These are phyloP conservation scores for Leishmania major DNA, from an alignment of 208 protist species.

Conservation along the genomic window DNA sequence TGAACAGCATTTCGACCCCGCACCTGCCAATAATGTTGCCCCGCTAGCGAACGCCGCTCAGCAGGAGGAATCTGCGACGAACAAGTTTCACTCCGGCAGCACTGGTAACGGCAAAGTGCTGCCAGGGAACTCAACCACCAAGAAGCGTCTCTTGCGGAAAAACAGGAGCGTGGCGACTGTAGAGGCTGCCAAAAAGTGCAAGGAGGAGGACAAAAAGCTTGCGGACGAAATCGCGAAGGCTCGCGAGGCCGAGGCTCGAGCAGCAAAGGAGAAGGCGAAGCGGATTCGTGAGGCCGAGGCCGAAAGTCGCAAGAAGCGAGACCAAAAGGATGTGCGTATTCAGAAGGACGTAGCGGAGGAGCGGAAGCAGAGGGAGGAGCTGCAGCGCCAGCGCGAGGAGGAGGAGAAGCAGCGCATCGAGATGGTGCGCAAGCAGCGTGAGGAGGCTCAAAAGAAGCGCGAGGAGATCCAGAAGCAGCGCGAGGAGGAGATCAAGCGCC, in stretches of 20 bases:
- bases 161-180: constrained; percentile 10
- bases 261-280: constrained; percentile 28
- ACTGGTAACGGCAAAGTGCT: background rate
- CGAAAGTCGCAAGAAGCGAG: constrained; percentile 32
- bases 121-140: background rate
- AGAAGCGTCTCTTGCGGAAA: constrained; percentile 54
- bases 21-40: background rate
- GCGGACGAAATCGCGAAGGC: constrained; percentile 25
- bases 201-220: constrained; percentile 29
- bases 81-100: background rate
- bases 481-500: too few species aligned
- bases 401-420: too few species aligned
- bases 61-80: background rate
- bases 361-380: constrained; percentile 21
- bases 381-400: too few species aligned
- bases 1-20: constrained; percentile 23
- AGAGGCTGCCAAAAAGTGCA: constrained; percentile 15
- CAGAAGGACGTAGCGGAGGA: constrained; percentile 26
- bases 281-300: constrained; percentile 33
- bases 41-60: constrained; percentile 1
- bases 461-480: too few species aligned
- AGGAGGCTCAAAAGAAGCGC: too few species aligned
- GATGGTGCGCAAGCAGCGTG: too few species aligned
- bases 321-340: constrained; percentile 13
- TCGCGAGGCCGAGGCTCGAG: constrained; percentile 30